Evolutionary conservation across 192 early-diverging fungal species (phyloP), one percentile per base, ranked within the genome.

Genomic region (Glomus cerebriforme): DNA sequence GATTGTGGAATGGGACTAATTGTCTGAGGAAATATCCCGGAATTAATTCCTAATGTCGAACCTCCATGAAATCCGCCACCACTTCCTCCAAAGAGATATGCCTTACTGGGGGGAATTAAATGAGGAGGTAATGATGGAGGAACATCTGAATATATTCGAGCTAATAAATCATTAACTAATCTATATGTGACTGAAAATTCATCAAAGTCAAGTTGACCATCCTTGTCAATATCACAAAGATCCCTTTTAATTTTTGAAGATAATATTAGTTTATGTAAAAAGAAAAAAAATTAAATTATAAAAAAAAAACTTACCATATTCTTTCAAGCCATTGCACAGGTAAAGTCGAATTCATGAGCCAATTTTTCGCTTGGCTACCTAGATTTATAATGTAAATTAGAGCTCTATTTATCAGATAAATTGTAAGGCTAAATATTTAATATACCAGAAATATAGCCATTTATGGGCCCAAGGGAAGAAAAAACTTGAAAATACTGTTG

Each of bases 161-260:
- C 86, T 60, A 93, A 87, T n/a, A 91, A 80, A 24, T 87, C 89
- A 73, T 93, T 94, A 5, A 92, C 88, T n/a, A 95, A 85, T 81
- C 91, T 92, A 80, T 92, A 88, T 22, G 94, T 93, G 70, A 95
- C 82, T 79, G 91, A 90, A 80, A 94, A 95, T 83, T 95, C 94
- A 78, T 95, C 94, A 81, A 94, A 90, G 81, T 95, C 94, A 70
- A 95, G 87, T 34, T 88, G 86, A 5, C 94, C 93, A 81, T 95
- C 94, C 69, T 91, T 90, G 83, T 95, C 94, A 68, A 95, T 95
- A 72, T 95, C 94, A 26, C 92, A 89, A 37, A 95, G 87, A 81
- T 95, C 91, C 89, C 89, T 89, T 67, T 79, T 2, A 6, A 13
- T 12, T 17, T 15, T 32, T n/a, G 22, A 65, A 19, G 15, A n/a